Conservation (phyloP, 2,329 filamentous ascomycete genomes). For the Epichloe amarillans region DNA sequence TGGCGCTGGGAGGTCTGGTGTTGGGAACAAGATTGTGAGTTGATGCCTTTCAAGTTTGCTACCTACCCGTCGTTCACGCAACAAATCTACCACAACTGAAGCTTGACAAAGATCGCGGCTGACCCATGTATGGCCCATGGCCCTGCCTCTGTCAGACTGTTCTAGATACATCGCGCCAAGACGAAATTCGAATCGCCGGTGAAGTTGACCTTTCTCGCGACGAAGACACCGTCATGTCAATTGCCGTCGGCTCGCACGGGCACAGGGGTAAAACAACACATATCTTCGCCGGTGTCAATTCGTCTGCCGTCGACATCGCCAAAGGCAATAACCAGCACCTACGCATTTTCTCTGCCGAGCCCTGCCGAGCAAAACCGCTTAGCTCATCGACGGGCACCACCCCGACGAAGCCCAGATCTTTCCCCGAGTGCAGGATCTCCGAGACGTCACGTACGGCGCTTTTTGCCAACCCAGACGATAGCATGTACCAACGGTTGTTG, state of each 20-base stretch:
- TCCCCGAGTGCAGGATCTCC: slow-evolving; percentile 26
- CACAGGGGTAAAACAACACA: slow-evolving; percentile 40
- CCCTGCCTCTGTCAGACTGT: slow-evolving; percentile 39
- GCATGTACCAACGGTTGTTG: slow-evolving; percentile 46
- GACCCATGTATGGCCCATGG: neutral
- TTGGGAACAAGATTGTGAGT: slow-evolving; percentile 75
- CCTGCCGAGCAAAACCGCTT: slow-evolving; percentile 18
- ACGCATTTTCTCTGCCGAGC: slow-evolving; percentile 54
- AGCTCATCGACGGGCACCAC: slow-evolving; percentile 16
- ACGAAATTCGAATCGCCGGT: slow-evolving; percentile 49
- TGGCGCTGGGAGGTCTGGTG: slow-evolving; percentile 66
- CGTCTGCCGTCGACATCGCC: slow-evolving; percentile 55
- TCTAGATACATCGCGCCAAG: slow-evolving; percentile 54
- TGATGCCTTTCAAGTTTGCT: neutral
- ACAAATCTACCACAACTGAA: neutral
- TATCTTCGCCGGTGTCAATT: slow-evolving; percentile 70
- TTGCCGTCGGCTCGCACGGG: slow-evolving; percentile 54
- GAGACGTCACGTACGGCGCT: slow-evolving; percentile 40
- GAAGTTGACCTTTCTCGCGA: slow-evolving; percentile 69
- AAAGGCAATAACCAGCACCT: slow-evolving; percentile 76
- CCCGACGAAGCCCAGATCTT: neutral
- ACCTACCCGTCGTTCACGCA: neutral
- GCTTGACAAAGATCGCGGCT: neutral
- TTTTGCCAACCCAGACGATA: slow-evolving; percentile 38
- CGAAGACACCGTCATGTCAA: slow-evolving; percentile 79